phyloP scores from a whole-genome alignment of 2,329 filamentous ascomycete species.

The Chaetomiaceae sp. region DNA sequence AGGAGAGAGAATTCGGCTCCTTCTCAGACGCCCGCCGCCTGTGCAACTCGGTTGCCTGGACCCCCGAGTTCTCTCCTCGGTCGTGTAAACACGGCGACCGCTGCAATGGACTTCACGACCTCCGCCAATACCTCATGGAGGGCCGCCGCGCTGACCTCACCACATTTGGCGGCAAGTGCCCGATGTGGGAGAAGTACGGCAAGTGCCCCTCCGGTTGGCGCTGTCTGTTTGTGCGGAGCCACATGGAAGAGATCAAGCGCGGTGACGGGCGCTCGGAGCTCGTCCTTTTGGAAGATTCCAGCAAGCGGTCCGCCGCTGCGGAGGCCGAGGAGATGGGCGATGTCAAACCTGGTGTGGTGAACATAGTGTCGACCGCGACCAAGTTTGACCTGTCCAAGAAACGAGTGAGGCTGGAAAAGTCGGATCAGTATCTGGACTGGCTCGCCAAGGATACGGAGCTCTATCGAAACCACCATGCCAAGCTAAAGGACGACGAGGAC shows the following conservation, averaged over 20 bases:
- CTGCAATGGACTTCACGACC: slow-evolving; percentile 76
- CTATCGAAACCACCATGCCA: slow-evolving; percentile 32
- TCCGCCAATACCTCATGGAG: slow-evolving; percentile 77
- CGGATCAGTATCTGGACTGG: slow-evolving; percentile 73
- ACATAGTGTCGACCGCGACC: slow-evolving; percentile 60
- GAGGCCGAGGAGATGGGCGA: slow-evolving; percentile 39
- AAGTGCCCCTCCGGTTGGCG: slow-evolving; percentile 85
- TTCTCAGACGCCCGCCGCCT: slow-evolving; percentile 72
- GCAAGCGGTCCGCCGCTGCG: slow-evolving; percentile 32
- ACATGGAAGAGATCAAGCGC: slow-evolving; percentile 72
- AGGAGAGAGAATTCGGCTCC: slow-evolving; percentile 70
- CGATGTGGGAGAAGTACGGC: slow-evolving; percentile 70
- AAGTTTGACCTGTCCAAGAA: slow-evolving; percentile 73
- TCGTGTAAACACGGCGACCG: slow-evolving; percentile 71
- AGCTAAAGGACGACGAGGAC: slow-evolving; percentile 29
- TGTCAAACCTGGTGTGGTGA: slow-evolving; percentile 62
- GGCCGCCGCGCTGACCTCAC: slow-evolving; percentile 74
- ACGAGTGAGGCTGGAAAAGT: slow-evolving; percentile 61
- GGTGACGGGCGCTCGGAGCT: slow-evolving; percentile 81
- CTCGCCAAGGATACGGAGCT: slow-evolving; percentile 58
- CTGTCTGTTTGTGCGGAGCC: slow-evolving; percentile 82
- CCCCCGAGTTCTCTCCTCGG: slow-evolving; percentile 73
- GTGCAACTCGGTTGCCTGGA: slow-evolving; percentile 66
- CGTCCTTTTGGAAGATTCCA: slow-evolving; percentile 51
- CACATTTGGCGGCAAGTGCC: slow-evolving; percentile 72